Evolutionary conservation across 257 asterid genomes (phyloP).

Genomic region (Nicotiana otophora): DNA sequence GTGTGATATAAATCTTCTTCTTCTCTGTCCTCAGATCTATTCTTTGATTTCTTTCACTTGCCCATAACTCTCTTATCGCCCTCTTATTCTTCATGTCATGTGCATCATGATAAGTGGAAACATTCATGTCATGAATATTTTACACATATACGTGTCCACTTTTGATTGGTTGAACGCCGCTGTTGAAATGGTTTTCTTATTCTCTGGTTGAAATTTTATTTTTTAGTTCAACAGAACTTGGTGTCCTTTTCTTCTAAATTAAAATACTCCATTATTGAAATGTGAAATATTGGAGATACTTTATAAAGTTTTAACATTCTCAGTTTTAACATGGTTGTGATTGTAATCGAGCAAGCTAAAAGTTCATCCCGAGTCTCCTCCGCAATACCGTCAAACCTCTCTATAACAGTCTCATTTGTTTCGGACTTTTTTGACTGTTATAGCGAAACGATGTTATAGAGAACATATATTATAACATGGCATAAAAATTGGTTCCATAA

Average conservation of each 20-base stretch:
- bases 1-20: slow-evolving; percentile 32
- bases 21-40: background rate
- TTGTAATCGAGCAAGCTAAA: too few species aligned
- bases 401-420: too few species aligned
- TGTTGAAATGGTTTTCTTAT: background rate
- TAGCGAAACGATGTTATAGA: too few species aligned
- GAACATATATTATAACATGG: too few species aligned
- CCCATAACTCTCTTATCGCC: slow-evolving; percentile 1
- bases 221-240: background rate
- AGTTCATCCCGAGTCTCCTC: too few species aligned
- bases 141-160: background rate
- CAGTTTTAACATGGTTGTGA: too few species aligned
- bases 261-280: background rate
- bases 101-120: background rate
- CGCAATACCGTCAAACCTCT: too few species aligned
- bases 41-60: slow-evolving; percentile 30
- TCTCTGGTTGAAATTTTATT: too few species aligned
- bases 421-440: too few species aligned
- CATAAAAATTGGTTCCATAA: too few species aligned
- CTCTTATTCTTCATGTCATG: too few species aligned
- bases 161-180: background rate
- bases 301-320: too few species aligned
- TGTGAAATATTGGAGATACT: background rate
- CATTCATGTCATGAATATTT: background rate
- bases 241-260: background rate